Conservation (phyloP, 768 basidiomycete genomes). For the Lentinula edodes region DNA sequence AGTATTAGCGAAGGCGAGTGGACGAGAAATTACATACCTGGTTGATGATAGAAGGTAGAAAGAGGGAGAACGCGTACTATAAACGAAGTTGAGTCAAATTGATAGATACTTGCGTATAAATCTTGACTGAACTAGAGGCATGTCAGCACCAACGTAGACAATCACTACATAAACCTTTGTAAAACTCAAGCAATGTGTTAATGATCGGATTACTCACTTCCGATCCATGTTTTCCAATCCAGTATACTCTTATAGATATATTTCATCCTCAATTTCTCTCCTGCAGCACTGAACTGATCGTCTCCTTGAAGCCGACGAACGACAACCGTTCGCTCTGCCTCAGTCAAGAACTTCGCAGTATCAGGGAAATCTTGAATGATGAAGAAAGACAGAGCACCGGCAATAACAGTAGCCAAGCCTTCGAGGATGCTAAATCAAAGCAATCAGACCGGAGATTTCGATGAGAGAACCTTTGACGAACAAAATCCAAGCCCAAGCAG, state of each 20-base stretch:
- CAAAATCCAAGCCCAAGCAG: slow-evolving; percentile 65
- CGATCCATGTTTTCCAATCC: slow-evolving; percentile 76
- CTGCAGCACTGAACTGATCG: slow-evolving; percentile 68
- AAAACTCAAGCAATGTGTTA: not conserved
- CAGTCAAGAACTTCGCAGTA: slow-evolving; percentile 71
- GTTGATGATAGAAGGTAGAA: slow-evolving; percentile 75
- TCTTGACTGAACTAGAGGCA: slow-evolving; percentile 36
- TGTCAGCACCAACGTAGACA: slow-evolving; percentile 50
- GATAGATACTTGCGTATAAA: not conserved
- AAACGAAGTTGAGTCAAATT: not conserved
- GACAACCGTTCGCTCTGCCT: slow-evolving; percentile 61
- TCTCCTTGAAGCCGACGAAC: slow-evolving; percentile 62
- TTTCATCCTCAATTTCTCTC: slow-evolving; percentile 53
- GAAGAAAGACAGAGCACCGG: slow-evolving; percentile 62
- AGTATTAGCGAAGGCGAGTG: not conserved
- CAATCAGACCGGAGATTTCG: not conserved
- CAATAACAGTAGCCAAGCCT: slow-evolving; percentile 63
- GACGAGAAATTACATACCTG: slow-evolving; percentile 33
- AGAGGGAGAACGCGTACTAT: slow-evolving; percentile 67
- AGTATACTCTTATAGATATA: slow-evolving; percentile 52
- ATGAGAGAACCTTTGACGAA: slow-evolving; percentile 19
- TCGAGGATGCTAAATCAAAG: slow-evolving; percentile 41
- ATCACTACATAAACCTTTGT: slow-evolving; percentile 33
- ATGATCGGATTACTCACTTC: slow-evolving; percentile 25
- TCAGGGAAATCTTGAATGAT: slow-evolving; percentile 83